phyloP scores from a whole-genome alignment of 1,284 basidiomycete species.

The Butyriboletus appendiculatus region DNA sequence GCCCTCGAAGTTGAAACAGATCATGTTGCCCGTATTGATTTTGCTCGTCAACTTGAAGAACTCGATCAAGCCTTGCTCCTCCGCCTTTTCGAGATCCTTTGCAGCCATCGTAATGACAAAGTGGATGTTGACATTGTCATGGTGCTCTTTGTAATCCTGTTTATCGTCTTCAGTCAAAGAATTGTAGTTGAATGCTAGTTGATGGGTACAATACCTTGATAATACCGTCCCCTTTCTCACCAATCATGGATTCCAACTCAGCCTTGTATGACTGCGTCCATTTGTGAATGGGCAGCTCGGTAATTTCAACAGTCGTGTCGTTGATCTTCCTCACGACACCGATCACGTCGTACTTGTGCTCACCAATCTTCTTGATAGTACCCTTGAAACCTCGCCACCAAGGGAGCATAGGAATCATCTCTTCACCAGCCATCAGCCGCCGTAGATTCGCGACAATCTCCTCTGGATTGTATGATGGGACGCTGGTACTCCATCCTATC shows the following conservation, averaged over 20 bases:
- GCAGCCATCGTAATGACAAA: conserved; percentile 85
- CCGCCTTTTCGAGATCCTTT: conserved; percentile 84
- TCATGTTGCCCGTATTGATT: conserved; percentile 95
- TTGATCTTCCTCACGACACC: conserved; percentile 81
- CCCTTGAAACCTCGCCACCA: conserved; percentile 99
- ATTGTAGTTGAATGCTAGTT: background rate
- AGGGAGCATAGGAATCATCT: conserved; percentile 84
- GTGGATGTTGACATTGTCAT: conserved; percentile 92
- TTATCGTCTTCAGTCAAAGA: conserved; percentile 1
- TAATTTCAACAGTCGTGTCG: conserved; percentile 91
- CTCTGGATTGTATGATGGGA: conserved; percentile 93
- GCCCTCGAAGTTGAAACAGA: conserved; percentile 94
- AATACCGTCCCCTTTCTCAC: conserved; percentile 68
- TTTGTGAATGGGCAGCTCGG: conserved; percentile 92
- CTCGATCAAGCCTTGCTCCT: conserved; percentile 86
- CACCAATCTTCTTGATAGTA: conserved; percentile 76
- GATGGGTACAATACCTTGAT: conserved; percentile 53
- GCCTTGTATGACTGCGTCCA: conserved; percentile 97
- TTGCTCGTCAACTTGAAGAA: conserved; percentile 90
- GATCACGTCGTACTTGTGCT: conserved; percentile 87
- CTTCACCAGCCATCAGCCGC: conserved; percentile 86
- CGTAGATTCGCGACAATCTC: conserved; percentile 92
- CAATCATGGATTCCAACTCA: conserved; percentile 80
- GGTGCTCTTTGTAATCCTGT: conserved; percentile 95
- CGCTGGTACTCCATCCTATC: conserved; percentile 92